Evolutionary conservation across 2,329 filamentous ascomycete species (phyloP), one percentile per base, ranked within the genome.

Genomic region (Fusarium dlaminii): DNA sequence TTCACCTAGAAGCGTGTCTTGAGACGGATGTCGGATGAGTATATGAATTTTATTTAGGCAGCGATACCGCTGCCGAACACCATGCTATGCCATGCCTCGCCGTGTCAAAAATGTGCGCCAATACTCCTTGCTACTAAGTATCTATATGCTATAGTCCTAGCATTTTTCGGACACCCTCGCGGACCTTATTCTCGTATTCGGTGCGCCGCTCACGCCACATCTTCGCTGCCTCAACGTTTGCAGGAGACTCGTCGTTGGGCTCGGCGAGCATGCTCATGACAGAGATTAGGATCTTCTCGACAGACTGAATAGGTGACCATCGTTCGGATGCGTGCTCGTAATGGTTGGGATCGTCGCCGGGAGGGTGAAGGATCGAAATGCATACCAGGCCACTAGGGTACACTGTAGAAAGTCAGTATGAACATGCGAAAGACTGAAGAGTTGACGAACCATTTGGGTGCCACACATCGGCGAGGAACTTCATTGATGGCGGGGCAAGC

Each of bases 181-280:
- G 89, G 42, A 99, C 96, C 83, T 91, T 92, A 80, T 90, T 89
- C 85, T 98, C 95, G 84, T 98, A 99, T 81, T 97, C 94, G 27
- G 85, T 80, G 74, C 95, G 89, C 71, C 92, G 87, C 79, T 98
- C 95, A 71, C 96, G 89, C 95, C 96, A 98, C 93, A 98, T 94
- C 86, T 96, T 94, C 66, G 95, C 96, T 2, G 96, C 96, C 85
- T 98, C 96, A 46, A 98, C 93, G 80, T 98, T 98, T 66, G 96
- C 96, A 0, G 96, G 96, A 74, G 93, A 96, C 88, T 98, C 96
- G 81, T 98, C 96, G 83, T 98, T 98, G 68, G 96, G 92, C 84
- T 98, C 95, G 2, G 95, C 95, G 51, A 98, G 90, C 95, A 98
- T 98, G 84, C 94, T 98, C 93, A 98, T 98, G 69, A 98, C 96